These are phyloP conservation scores for Lepidium africanum DNA, from an alignment of 345 rosid species.

Conservation along the genomic window DNA sequence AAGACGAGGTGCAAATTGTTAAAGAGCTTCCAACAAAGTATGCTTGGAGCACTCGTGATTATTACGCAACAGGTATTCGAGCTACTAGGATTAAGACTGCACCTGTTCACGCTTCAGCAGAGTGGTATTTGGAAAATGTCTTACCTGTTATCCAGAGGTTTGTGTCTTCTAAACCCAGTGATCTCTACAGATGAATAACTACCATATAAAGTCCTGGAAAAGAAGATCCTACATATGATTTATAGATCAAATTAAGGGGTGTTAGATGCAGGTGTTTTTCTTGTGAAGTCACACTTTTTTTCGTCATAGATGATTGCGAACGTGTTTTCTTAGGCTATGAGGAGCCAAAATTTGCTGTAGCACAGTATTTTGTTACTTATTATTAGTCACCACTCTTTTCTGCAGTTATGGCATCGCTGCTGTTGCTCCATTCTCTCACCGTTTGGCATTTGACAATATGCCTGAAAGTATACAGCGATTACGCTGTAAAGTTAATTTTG, in stretches of 20 bases:
- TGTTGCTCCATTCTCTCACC: conserved; percentile 94
- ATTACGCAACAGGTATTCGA: conserved; percentile 89
- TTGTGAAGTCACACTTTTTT: background rate
- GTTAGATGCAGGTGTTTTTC: background rate
- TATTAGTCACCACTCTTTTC: background rate
- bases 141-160: conserved; percentile 84
- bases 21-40: conserved; percentile 61
- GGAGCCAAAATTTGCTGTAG: background rate
- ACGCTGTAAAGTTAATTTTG: conserved; percentile 92
- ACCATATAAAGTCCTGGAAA: background rate
- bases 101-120: conserved; percentile 75
- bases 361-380: background rate
- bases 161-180: conserved; percentile 12
- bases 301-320: background rate
- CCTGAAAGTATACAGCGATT: conserved; percentile 64
- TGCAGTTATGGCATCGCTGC: conserved; percentile 89
- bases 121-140: conserved; percentile 87
- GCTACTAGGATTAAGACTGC: conserved; percentile 88
- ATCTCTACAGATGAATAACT: background rate
- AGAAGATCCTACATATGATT: background rate
- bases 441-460: conserved; percentile 74
- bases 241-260: background rate
- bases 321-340: background rate
- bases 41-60: conserved; percentile 91
- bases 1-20: conserved; percentile 52